Base-by-base conservation (phyloP, 345 rosid species). In the Acer saccharum region DNA sequence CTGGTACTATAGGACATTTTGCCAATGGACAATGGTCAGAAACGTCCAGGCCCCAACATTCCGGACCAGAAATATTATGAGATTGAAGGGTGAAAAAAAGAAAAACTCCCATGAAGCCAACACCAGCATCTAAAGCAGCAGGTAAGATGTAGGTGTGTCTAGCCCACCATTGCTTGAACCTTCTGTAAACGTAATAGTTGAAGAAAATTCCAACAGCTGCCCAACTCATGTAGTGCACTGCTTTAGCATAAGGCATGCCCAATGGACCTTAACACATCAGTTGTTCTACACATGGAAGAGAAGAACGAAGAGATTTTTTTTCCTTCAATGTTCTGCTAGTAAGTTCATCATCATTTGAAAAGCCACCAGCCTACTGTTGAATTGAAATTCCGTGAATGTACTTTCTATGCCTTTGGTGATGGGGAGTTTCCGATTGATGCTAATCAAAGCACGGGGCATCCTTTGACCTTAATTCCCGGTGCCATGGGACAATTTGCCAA, bases 101-200 rank as follows among this genome's bases (percentile, higher is more conserved):
- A 66, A 92, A 1, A 18, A 92, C 79, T 14, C 81, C 93, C 93
- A 92, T 86, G 71, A 89, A 84, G 0, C 93, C 92, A n/a, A 93
- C 75, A 9, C 98, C 97, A 16, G 97, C 97, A 85, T 89, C 97
- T 67, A 94, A 54, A 52, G 87, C 97, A 23, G 97, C 97, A 1
- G 97, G 90, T 58, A 89, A 81, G 66, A 90, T 86, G 71, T 93
- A 90, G 69, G 78, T 93, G 67, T 93, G 87, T 65, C 87, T 82
- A 9, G 90, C 92, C 97, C 97, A 94, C 95, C 98, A 90, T 35
- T 39, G 69, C 74, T 87, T 92, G 78, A 76, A 81, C 85, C 41
- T 86, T 17, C 77, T 90, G 82, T 87, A 92, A 44, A 90, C 78
- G 60, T 83, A 90, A 73, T 76, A 83, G 83, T 91, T 92, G 86